Base-by-base conservation (phyloP, 768 basidiomycete genomes). In the Termitomyces sp. region DNA sequence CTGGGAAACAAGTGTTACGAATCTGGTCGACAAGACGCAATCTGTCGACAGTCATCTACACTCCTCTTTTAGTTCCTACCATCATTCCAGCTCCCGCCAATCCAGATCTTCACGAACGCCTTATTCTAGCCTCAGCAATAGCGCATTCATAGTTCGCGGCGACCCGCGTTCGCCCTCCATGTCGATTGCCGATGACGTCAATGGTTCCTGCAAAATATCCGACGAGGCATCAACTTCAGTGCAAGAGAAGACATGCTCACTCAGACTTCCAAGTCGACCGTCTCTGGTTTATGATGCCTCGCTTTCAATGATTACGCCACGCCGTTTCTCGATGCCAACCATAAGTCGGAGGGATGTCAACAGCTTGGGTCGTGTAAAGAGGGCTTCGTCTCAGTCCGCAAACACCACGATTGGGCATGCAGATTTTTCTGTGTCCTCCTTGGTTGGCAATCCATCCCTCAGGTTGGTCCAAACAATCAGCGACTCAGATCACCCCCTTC, bases 1-100 rank as follows among this genome's bases (percentile, higher is more conserved):
- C 8, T 78, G 75, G 74, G 81, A 82, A 71, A 78, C 74, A n/a
- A 69, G 70, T 28, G 65, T 73, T 28, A 53, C 66, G 49, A 66
- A 63, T 62, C 20, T 65, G 24, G 33, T 48, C 32, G 59, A 69
- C 38, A 60, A 67, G 35, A 48, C 63, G 32, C 55, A 65, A 50
- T 66, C 61, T 55, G 53, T 62, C 42, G 67, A 68, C 58, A 55
- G 59, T 46, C 62, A 67, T 54, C 58, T 38, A 13, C 61, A 63
- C 22, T 63, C 63, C 22, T 71, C 68, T 16, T 66, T 67, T 28
- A 59, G 57, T 11, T 66, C 68, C 57, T 65, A 65, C 33, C 51
- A 64, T 9, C 62, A 66, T 33, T 62, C 67, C 48, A 61, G 61
- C 9, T 67, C 68, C 44, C 67, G 66, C 32, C 51, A 32, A 53